Percentiles rank a stretch among this genome's conserved stretches.
These are phyloP conservation scores for Dunaliella salina DNA, from an alignment of 163 green algal genomes.

Conservation along the genomic window DNA sequence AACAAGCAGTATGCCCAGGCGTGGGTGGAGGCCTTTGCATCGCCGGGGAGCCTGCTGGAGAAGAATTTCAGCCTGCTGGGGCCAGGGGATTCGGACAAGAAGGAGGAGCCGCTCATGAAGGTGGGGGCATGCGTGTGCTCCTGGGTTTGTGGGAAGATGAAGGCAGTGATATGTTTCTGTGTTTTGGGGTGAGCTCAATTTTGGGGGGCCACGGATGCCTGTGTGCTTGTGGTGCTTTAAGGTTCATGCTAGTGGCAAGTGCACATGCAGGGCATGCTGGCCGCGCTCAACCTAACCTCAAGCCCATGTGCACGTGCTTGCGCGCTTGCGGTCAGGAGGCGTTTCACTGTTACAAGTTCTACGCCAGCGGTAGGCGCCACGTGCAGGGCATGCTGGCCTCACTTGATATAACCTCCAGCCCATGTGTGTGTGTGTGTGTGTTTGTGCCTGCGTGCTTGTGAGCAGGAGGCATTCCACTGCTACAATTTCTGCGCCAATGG, in stretches of 20 bases:
- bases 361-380: slow-evolving; percentile 55
- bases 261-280: slow-evolving; percentile 49
- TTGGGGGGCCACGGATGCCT: not conserved
- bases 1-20: slow-evolving; percentile 38
- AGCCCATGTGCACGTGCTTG: not conserved
- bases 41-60: slow-evolving; percentile 30
- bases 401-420: slow-evolving; percentile 45
- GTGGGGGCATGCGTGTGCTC: slow-evolving; percentile 18
- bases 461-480: slow-evolving; percentile 18
- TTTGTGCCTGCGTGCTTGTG: not conserved
- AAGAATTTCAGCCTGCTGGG: slow-evolving; percentile 47
- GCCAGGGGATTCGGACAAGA: slow-evolving; percentile 13
- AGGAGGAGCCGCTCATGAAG: slow-evolving; percentile 24
- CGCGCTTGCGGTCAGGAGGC: slow-evolving; percentile 7
- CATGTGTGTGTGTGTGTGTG: not conserved
- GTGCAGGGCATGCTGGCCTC: slow-evolving; percentile 48
- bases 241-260: slow-evolving; percentile 52
- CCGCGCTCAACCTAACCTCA: slow-evolving; percentile 43
- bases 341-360: slow-evolving; percentile 54
- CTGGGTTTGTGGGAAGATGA: too few relatives aligned
- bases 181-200: too few relatives aligned
- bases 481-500: slow-evolving; percentile 66
- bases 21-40: slow-evolving; percentile 27
- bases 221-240: not conserved
- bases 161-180: too few relatives aligned